These are phyloP conservation scores for Jamesozyma piceae DNA, from an alignment of 805 yeast species.

Conservation along the genomic window DNA sequence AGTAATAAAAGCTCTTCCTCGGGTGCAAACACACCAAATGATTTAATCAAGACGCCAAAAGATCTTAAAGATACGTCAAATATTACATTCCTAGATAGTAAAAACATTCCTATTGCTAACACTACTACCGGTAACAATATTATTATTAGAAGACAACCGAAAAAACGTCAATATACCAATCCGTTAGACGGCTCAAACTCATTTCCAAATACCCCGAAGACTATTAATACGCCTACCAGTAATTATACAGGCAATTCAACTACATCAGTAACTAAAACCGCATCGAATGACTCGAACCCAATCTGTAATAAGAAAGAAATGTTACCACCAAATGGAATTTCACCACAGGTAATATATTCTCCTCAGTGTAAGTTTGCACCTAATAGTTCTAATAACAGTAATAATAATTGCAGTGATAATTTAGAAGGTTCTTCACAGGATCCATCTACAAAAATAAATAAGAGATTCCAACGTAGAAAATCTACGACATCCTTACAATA, in stretches of 20 bases:
- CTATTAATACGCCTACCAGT: background rate
- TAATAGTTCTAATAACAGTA: background rate
- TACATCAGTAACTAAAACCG: background rate
- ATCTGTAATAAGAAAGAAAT: constrained; percentile 3
- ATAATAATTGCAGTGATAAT: background rate
- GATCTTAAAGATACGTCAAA: constrained; percentile 1
- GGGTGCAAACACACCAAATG: background rate
- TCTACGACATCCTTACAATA: constrained; percentile 3
- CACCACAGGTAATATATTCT: constrained; percentile 4
- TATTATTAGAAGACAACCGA: background rate
- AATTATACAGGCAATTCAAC: background rate
- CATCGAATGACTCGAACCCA: background rate
- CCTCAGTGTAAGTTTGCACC: constrained; percentile 1
- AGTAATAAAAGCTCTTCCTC: background rate
- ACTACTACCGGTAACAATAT: background rate
- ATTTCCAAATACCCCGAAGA: constrained; percentile 2
- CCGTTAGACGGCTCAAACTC: background rate
- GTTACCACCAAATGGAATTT: constrained; percentile 5
- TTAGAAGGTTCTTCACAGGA: background rate
- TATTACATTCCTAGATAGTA: constrained; percentile 3
- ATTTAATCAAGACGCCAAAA: background rate
- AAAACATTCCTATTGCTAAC: background rate
- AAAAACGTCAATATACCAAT: background rate
- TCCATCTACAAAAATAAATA: background rate
- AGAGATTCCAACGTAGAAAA: constrained; percentile 4